Conservation (phyloP, 768 basidiomycete species). For the Cyathus striatus region DNA sequence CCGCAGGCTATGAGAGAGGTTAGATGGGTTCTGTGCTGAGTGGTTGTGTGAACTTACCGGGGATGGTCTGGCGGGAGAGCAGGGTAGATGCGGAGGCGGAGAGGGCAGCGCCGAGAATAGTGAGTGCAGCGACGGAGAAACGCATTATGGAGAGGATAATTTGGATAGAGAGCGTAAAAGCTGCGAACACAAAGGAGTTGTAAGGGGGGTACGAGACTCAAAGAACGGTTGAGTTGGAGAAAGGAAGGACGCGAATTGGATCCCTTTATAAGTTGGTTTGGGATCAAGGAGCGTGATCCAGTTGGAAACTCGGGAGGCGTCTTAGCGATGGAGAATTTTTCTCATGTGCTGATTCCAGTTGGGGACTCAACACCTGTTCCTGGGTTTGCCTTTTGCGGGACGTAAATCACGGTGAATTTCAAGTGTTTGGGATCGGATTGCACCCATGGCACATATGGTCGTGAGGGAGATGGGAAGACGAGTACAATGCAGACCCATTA, state of each 20-base stretch:
- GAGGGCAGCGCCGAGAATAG: conserved; percentile 35
- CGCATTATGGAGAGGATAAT: conserved; percentile 40
- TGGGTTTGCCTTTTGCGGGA: no score
- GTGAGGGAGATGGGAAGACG: no score
- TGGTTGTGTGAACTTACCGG: conserved; percentile 21
- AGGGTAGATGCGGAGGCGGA: conserved; percentile 29
- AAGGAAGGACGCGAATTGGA: no score
- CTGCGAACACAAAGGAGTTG: conserved; percentile 2
- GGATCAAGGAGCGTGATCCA: no score
- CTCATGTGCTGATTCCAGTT: no score
- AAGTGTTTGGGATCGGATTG: no score
- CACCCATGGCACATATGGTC: no score
- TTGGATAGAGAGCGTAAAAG: conserved; percentile 12
- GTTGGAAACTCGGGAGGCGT: no score
- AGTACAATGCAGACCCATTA: neutral
- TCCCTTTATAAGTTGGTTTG: no score
- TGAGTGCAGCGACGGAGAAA: conserved; percentile 35
- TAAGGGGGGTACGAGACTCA: conserved; percentile 1
- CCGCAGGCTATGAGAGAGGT: conserved; percentile 45
- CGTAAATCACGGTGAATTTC: no score
- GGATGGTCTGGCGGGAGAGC: conserved; percentile 28
- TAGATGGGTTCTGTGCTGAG: neutral
- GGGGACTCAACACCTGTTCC: no score
- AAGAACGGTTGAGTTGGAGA: conserved; percentile 4
- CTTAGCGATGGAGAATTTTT: no score